Conservation (phyloP, 2,329 filamentous ascomycete species). For the Chlorencoelia australis region DNA sequence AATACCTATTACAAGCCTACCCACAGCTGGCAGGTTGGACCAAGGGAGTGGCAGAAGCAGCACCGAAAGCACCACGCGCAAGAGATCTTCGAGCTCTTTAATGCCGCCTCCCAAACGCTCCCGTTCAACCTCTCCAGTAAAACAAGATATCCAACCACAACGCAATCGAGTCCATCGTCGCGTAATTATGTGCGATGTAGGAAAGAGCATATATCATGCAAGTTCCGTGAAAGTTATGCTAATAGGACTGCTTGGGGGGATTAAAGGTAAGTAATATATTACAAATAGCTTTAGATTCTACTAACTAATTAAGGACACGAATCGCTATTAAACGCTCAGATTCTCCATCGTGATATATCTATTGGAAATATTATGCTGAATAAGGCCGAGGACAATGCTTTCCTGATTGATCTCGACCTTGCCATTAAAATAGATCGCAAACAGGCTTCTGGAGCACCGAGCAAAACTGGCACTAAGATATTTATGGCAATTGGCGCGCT, state of each 20-base stretch:
- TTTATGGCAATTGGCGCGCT: no score
- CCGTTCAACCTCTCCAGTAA: slow-evolving; percentile 24
- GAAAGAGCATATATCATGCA: slow-evolving; percentile 33
- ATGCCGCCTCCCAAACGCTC: slow-evolving; percentile 27
- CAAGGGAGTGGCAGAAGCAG: slow-evolving; percentile 9
- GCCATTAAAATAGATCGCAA: no score
- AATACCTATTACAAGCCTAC: no score
- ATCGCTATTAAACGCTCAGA: slow-evolving; percentile 27
- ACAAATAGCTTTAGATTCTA: no score
- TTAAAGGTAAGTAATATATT: slow-evolving; percentile 28
- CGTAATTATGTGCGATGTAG: no score
- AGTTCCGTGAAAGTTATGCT: slow-evolving; percentile 31
- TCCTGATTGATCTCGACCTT: no score
- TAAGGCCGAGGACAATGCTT: slow-evolving; percentile 5
- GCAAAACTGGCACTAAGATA: no score
- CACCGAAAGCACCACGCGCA: slow-evolving; percentile 15
- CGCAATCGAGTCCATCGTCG: slow-evolving; percentile 32
- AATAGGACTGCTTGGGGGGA: no score
- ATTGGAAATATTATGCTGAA: no score
- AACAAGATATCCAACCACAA: slow-evolving; percentile 14
- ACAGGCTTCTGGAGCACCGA: no score
- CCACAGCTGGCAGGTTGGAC: slow-evolving; percentile 18
- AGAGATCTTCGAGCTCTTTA: slow-evolving; percentile 8
- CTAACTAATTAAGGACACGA: slow-evolving; percentile 27
- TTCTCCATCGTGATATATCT: slow-evolving; percentile 30